Evolutionary conservation across 352 stramenopile species (phyloP).

Genomic region (Phytophthora capsici): DNA sequence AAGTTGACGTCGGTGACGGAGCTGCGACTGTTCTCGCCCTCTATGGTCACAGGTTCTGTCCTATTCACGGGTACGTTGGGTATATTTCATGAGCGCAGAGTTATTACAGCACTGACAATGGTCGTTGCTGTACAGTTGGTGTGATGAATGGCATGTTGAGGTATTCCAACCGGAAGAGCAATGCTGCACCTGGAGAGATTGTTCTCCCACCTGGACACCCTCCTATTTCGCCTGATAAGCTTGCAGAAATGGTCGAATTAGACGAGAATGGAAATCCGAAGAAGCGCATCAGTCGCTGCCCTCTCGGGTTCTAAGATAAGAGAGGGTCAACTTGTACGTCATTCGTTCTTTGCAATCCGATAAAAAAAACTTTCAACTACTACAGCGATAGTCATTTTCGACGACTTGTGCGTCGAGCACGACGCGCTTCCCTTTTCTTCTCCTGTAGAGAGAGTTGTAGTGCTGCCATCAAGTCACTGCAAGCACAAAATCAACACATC

Average conservation of each 20-base stretch:
- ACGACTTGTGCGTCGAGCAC: conserved; percentile 44
- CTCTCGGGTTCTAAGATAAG: conserved; percentile 55
- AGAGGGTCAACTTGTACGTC: not conserved
- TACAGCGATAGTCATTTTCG: conserved; percentile 33
- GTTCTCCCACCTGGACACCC: conserved; percentile 45
- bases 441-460: conserved; percentile 68
- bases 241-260: conserved; percentile 48
- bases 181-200: conserved; percentile 37
- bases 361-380: not conserved
- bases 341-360: not conserved
- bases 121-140: conserved; percentile 32
- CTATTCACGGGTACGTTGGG: conserved; percentile 50
- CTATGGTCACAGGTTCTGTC: conserved; percentile 66
- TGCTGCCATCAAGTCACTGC: conserved; percentile 60
- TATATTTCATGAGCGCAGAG: not conserved
- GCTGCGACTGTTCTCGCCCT: conserved; percentile 69
- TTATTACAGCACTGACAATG: conserved; percentile 1
- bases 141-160: conserved; percentile 52
- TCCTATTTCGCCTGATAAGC: conserved; percentile 39
- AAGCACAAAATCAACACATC: conserved; percentile 11
- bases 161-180: conserved; percentile 46
- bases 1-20: conserved; percentile 55
- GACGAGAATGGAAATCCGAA: conserved; percentile 52
- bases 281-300: conserved; percentile 66
- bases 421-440: conserved; percentile 66